Conservation (phyloP, 2,329 filamentous ascomycete genomes). For the Fusarium anthophilum region DNA sequence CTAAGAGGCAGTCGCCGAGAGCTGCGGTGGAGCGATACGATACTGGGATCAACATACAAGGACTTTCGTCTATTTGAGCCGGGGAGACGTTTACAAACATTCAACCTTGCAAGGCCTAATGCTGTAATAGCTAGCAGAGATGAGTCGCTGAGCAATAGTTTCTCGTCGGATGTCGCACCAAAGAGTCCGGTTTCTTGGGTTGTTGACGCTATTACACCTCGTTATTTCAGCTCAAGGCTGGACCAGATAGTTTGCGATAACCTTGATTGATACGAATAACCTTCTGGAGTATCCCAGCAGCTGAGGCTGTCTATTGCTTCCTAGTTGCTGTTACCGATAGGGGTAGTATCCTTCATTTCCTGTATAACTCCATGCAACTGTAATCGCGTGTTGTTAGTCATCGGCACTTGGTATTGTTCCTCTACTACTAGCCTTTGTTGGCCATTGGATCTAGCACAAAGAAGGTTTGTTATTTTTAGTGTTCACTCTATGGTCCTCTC, state of each 20-base stretch:
- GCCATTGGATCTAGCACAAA: background rate
- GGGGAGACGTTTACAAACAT: background rate
- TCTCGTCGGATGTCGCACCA: conserved; percentile 23
- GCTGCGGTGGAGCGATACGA: conserved; percentile 16
- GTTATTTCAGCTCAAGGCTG: conserved; percentile 6
- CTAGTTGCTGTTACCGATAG: background rate
- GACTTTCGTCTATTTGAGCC: background rate
- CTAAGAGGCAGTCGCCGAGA: conserved; percentile 17
- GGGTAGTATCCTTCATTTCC: conserved; percentile 8
- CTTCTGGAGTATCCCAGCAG: background rate
- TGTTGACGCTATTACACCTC: background rate
- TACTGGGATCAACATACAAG: conserved; percentile 14
- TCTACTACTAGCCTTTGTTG: background rate
- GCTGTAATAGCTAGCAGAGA: background rate
- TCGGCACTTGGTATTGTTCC: background rate
- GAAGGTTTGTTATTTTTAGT: conserved; percentile 25
- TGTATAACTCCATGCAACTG: background rate
- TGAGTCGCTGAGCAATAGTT: conserved; percentile 4
- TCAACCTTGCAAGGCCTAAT: background rate
- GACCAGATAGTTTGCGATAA: background rate
- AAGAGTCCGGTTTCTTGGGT: background rate
- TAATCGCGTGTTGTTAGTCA: background rate
- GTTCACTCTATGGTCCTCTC: background rate
- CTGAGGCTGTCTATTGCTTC: background rate
- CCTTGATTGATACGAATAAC: conserved; percentile 9